Conservation (phyloP, 352 stramenopile genomes). For the Pythium guiyangense region DNA sequence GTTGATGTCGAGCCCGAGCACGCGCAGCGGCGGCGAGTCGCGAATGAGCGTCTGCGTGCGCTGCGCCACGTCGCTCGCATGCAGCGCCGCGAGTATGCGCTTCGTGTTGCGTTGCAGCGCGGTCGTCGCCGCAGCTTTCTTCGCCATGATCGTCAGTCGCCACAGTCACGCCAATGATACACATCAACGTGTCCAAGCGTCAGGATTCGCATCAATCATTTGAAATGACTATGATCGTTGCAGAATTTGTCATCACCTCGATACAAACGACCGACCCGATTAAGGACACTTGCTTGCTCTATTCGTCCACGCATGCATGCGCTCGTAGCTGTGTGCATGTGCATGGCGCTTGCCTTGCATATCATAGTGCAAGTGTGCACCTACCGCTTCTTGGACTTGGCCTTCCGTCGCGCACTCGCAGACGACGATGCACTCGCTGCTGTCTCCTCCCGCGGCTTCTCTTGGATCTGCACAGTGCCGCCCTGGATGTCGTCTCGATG, state of each 20-base stretch:
- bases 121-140: slow-evolving; percentile 2
- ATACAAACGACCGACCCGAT: too few species aligned
- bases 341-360: not conserved
- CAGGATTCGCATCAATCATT: too few species aligned
- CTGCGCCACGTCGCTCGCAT: slow-evolving; percentile 19
- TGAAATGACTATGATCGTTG: too few species aligned
- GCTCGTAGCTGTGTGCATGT: not conserved
- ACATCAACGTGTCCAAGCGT: too few species aligned
- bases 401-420: slow-evolving; percentile 12
- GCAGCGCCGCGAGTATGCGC: slow-evolving; percentile 54
- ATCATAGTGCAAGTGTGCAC: too few species aligned
- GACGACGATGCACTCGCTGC: slow-evolving; percentile 8
- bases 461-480: slow-evolving; percentile 72
- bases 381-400: slow-evolving; percentile 21
- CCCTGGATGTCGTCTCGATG: slow-evolving; percentile 83
- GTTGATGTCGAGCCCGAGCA: slow-evolving; percentile 82
- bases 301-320: too few species aligned
- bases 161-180: not conserved
- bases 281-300: too few species aligned
- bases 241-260: too few species aligned
- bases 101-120: slow-evolving; percentile 36
- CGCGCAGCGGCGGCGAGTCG: slow-evolving; percentile 30
- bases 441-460: slow-evolving; percentile 15
- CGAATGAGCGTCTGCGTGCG: slow-evolving; percentile 23
- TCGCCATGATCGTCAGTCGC: slow-evolving; percentile 5